phyloP scores from a whole-genome alignment of 2,329 filamentous ascomycete genomes.

The Onygenales sp. region DNA sequence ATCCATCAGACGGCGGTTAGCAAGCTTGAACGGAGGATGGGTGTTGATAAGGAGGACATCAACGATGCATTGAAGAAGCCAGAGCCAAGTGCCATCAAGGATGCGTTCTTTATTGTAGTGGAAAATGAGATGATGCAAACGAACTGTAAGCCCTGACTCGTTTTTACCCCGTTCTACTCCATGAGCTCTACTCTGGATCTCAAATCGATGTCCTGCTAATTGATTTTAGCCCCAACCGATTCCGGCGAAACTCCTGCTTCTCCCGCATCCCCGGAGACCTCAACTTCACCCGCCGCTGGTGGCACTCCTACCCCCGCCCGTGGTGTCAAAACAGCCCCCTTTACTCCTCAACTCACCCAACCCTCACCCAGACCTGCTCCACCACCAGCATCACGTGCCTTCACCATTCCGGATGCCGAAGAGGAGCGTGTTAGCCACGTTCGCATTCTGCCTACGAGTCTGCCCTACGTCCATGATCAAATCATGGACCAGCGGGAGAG shows the following conservation, averaged over 20 bases:
- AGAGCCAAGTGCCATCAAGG: slow-evolving; percentile 96
- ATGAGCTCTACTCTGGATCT: background rate
- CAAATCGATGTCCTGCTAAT: slow-evolving; percentile 5
- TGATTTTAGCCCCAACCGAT: slow-evolving; percentile 25
- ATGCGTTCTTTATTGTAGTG: slow-evolving; percentile 94
- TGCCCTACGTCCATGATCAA: slow-evolving; percentile 83
- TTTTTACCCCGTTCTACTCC: background rate
- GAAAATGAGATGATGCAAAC: slow-evolving; percentile 97
- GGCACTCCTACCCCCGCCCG: background rate
- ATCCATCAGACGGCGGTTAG: slow-evolving; percentile 87
- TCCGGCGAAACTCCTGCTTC: slow-evolving; percentile 6
- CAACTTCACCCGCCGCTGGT: background rate
- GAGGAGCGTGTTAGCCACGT: slow-evolving; percentile 67
- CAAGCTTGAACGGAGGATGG: slow-evolving; percentile 97
- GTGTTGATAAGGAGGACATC: slow-evolving; percentile 89
- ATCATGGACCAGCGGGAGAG: slow-evolving; percentile 58
- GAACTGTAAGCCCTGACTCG: slow-evolving; percentile 58
- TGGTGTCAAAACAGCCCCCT: background rate
- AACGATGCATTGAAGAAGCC: slow-evolving; percentile 85
- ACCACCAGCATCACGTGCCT: background rate
- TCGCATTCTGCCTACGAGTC: slow-evolving; percentile 79
- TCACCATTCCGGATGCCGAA: slow-evolving; percentile 20
- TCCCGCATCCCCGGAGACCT: background rate
- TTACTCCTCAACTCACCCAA: background rate
- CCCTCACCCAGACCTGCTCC: background rate